Conservation (phyloP, 345 rosid genomes). For the Linum lewisii region DNA sequence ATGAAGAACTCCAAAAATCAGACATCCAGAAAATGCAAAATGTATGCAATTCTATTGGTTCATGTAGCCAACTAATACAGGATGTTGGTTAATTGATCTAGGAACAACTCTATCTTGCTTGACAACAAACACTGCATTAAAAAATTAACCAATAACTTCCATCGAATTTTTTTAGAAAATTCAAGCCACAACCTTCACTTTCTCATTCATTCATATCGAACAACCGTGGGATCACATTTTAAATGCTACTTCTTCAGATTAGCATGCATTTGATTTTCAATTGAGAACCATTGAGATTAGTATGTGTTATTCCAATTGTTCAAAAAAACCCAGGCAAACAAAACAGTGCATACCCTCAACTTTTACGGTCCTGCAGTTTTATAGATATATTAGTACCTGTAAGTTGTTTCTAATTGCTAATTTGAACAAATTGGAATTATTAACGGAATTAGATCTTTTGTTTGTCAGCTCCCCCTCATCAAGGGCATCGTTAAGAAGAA, state of each 20-base stretch:
- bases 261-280: neutral
- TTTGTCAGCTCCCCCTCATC: constrained; percentile 86
- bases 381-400: constrained; percentile 43
- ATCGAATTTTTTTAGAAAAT: neutral
- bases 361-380: constrained; percentile 1
- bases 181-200: neutral
- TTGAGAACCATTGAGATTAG: neutral
- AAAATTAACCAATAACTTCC: neutral
- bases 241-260: neutral
- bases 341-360: neutral
- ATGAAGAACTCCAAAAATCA: constrained; percentile 1
- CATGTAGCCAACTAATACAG: neutral
- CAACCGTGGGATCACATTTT: neutral
- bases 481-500: constrained; percentile 56
- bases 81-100: neutral
- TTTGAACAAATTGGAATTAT: constrained; percentile 62
- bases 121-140: neutral
- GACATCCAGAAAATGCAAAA: neutral
- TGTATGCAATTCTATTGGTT: neutral
- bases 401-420: constrained; percentile 53
- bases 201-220: too few species aligned
- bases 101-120: neutral
- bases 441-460: constrained; percentile 67
- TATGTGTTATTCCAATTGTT: too few species aligned
- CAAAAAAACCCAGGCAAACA: neutral